phyloP scores from a whole-genome alignment of 768 basidiomycete species.

The Candolleomyces efflorescens region DNA sequence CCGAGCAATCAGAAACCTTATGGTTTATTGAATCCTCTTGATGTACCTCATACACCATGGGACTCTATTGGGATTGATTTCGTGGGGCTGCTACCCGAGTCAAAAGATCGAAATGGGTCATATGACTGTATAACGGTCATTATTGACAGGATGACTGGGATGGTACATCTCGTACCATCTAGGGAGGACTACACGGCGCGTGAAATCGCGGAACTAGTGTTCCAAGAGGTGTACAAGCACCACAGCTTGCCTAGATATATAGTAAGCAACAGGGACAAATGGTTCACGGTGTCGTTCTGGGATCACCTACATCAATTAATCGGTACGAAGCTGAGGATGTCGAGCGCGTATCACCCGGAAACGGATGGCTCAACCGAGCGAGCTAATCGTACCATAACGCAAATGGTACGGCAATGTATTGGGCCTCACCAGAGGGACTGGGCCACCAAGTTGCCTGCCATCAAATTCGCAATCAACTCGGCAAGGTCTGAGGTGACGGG shows the following conservation, averaged over 20 bases:
- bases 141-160: constrained; percentile 18
- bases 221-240: constrained; percentile 7
- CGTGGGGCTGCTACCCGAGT: constrained; percentile 7
- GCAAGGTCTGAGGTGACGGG: too few relatives aligned
- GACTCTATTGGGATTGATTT: constrained; percentile 12
- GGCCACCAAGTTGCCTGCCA: too few relatives aligned
- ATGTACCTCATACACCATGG: constrained; percentile 14
- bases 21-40: constrained; percentile 16
- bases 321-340: constrained; percentile 9
- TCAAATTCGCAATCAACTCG: too few relatives aligned
- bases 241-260: constrained; percentile 17
- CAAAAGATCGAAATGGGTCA: constrained; percentile 16
- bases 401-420: too few relatives aligned
- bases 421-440: too few relatives aligned
- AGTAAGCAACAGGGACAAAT: constrained; percentile 25
- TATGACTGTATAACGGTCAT: constrained; percentile 25
- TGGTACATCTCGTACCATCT: constrained; percentile 14
- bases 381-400: constrained; percentile 25
- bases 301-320: constrained; percentile 11
- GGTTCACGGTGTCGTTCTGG: constrained; percentile 31
- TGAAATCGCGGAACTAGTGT: constrained; percentile 10
- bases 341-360: constrained; percentile 28
- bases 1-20: constrained; percentile 14
- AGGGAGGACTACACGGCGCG: constrained; percentile 7
- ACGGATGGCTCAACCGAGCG: constrained; percentile 31